Base-by-base conservation (phyloP, 495 filamentous ascomycete genomes). In the Thozetella sp. region DNA sequence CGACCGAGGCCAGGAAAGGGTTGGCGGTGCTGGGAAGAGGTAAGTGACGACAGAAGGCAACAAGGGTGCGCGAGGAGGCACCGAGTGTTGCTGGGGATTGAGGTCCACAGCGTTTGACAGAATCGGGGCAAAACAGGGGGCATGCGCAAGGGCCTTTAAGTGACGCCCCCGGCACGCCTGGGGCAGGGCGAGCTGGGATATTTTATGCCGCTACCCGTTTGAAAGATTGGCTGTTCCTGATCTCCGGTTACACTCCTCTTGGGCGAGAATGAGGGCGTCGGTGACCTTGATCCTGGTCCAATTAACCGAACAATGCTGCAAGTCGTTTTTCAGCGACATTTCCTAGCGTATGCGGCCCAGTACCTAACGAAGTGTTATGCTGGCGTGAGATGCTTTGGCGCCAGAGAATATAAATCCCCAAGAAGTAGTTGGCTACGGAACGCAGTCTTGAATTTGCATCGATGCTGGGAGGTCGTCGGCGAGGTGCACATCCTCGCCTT, bases 141-240 rank as follows among this genome's bases (percentile, higher is more conserved):
- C 30, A 37, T 37, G 15, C 6, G 15, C 6, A 37, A 37, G 30
- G 30, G 30, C 30, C 43, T 51, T 60, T 57, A 62, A 25, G 30
- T 62, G 22, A 22, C 2, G 11, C 26, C 30, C 17, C 52, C 55
- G 12, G 51, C 6, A 25, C 52, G 61, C 61, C 60, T 61, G n/a
- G n/a, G 56, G 54, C 55, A 25, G 34, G 48, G 55, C 54, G 51
- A 51, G 52, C 45, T 50, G 19, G 67, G 57, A 64, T 67, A 57
- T 22, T 56, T 60, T 25, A 67, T 64, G 72, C 67, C 56, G 51
- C 56, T 57, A 69, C 25, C 71, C 71, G 67, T 59, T 59, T 52
- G 51, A 51, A 54, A 66, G 45, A 68, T 65, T 66, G 45, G 40
- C 55, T 60, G 65, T 67, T 71, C 62, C 56, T 71, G 57, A 56